phyloP scores from a whole-genome alignment of 441 rosid genomes.

The Erysimum pusillum region DNA sequence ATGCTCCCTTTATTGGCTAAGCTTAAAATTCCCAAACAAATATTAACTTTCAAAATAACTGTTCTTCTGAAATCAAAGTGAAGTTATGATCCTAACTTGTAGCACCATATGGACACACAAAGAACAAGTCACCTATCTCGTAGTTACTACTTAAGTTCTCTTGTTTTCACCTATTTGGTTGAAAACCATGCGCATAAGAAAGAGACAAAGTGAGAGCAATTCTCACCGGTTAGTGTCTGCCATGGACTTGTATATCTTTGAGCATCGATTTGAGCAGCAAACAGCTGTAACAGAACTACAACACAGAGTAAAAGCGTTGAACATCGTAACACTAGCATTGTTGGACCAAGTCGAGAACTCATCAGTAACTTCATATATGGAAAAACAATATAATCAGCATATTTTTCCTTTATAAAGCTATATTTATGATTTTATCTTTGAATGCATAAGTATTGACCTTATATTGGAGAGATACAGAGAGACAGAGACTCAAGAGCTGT shows the following conservation, averaged over 20 bases:
- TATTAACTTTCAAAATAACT: no score
- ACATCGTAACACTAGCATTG: slow-evolving; percentile 39
- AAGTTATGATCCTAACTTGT: no score
- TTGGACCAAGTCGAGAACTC: slow-evolving; percentile 26
- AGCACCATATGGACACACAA: no score
- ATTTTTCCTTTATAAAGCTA: no score
- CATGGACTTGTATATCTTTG: slow-evolving; percentile 58
- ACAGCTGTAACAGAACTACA: slow-evolving; percentile 44
- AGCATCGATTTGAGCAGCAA: slow-evolving; percentile 56
- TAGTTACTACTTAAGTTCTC: background rate
- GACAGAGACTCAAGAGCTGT: background rate
- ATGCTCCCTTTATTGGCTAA: no score
- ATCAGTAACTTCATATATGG: background rate
- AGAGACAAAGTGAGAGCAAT: background rate
- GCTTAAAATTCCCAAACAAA: no score
- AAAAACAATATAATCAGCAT: no score
- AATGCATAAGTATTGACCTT: background rate
- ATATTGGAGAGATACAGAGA: background rate
- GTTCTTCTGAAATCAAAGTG: no score
- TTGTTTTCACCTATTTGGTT: background rate
- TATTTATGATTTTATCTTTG: no score
- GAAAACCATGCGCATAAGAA: background rate
- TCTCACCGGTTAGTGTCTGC: slow-evolving; percentile 62
- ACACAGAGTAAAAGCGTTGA: slow-evolving; percentile 26
- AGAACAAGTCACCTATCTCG: no score